Base-by-base conservation (phyloP, 164 flowering plant genomes). In the Vitis labrusca region DNA sequence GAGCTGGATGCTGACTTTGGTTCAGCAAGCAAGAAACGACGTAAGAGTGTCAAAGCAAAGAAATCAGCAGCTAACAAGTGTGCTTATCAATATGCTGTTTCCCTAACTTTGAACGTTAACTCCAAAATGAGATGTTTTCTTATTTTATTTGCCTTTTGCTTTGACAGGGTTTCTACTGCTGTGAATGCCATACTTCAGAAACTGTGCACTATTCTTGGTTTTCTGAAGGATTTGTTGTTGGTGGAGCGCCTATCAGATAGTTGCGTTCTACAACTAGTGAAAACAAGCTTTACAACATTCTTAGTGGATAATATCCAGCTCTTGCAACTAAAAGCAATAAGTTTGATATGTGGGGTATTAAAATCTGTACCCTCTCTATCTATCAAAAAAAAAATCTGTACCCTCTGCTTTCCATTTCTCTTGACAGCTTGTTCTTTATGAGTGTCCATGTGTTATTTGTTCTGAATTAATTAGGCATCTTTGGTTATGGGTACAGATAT, bases 221-320 rank as follows among this genome's bases (percentile, higher is more conserved):
- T 88, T 67, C 80, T 96, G 59, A 86, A 82, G 80, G 95, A 96
- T 63, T 77, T 96, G 70, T 73, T 93, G 80, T 72, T 83, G 37
- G 85, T 91, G 67, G 99, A 93, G 77, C 89, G 85, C 50, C 82
- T 96, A 27, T 79, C 99, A 61, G 98, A 96, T 78, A 89, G 98
- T 83, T 90, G 92, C 80, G 86, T 96, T 74, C 73, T 96, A 7
- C 99, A 96, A 79, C 78, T 96, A 58, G 75, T 91, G 73, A 90
- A 85, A 79, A 91, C 97, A 48, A 77, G 94, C 82, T 87, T 89
- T 72, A 74, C 94, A 47, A 92, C 93, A 9, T 84, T 93, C 72
- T 74, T 87, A 85, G 99, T 93, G 63, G 98, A 96, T 37, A 96
- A 96, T 71, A 83, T 93, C 74, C 97, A 96, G 72, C 88, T 96